These are phyloP conservation scores for Eustoma russellianum DNA, from an alignment of 257 asterid species.

Conservation along the genomic window DNA sequence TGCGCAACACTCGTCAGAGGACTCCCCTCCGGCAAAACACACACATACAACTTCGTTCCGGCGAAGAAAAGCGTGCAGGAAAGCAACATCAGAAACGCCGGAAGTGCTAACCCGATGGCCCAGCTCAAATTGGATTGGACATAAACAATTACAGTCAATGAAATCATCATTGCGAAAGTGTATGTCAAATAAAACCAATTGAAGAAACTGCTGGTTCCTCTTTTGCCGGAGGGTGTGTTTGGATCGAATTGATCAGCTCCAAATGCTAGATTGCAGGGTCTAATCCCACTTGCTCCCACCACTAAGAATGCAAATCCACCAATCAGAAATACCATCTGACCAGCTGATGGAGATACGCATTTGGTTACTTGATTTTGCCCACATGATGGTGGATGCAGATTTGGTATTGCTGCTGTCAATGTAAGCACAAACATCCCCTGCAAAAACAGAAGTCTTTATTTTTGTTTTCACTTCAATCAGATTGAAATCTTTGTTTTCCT, in stretches of 20 bases:
- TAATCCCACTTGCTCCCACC: conserved; percentile 69
- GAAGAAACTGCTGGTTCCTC: conserved; percentile 70
- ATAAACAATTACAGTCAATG: conserved; percentile 59
- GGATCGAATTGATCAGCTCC: conserved; percentile 88
- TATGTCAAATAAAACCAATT: conserved; percentile 74
- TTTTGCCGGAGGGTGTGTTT: conserved; percentile 44
- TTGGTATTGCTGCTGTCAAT: conserved; percentile 55
- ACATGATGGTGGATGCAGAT: conserved; percentile 57
- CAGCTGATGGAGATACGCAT: conserved; percentile 38
- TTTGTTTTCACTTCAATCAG: too few species aligned
- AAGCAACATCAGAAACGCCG: conserved; percentile 45
- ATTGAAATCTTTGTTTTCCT: too few species aligned
- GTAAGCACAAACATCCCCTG: conserved; percentile 45
- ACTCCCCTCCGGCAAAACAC: conserved; percentile 69
- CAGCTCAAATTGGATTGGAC: conserved; percentile 66
- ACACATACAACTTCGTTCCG: conserved; percentile 47
- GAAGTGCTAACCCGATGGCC: conserved; percentile 51
- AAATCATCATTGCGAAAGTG: conserved; percentile 50
- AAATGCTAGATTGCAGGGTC: conserved; percentile 64
- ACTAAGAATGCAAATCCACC: conserved; percentile 52
- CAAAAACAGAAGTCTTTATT: too few species aligned
- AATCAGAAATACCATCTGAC: conserved; percentile 51
- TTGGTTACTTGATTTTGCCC: conserved; percentile 1
- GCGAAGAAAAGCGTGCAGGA: conserved; percentile 42
- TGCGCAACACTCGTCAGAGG: conserved; percentile 48